These are phyloP conservation scores for Pseudomicrostroma phylloplanum DNA, from an alignment of 1,284 basidiomycete species.

Conservation along the genomic window DNA sequence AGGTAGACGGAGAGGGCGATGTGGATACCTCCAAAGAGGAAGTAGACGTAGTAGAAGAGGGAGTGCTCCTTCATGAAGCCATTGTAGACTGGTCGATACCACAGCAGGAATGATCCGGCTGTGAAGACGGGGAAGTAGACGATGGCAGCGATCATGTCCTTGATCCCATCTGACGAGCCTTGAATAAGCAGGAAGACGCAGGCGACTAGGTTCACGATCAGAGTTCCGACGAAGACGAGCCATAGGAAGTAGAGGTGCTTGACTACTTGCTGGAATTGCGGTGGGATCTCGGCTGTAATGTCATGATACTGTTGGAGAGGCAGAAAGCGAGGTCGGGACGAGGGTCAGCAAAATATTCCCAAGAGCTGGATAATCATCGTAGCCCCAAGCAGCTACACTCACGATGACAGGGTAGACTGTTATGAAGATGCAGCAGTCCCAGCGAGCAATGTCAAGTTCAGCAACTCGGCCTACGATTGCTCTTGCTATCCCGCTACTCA, in stretches of 20 bases:
- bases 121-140: conserved; percentile 80
- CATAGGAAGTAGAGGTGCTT: conserved; percentile 61
- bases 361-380: no score
- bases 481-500: no score
- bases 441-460: no score
- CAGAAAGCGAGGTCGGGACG: no score
- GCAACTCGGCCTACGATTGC: no score
- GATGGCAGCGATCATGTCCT: conserved; percentile 63
- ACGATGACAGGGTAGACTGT: conserved; percentile 74
- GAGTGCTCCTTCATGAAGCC: conserved; percentile 80
- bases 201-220: conserved; percentile 82
- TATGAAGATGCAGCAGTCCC: conserved; percentile 40
- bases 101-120: conserved; percentile 74
- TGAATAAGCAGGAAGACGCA: conserved; percentile 78
- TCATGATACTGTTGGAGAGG: conserved; percentile 62
- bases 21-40: conserved; percentile 90
- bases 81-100: conserved; percentile 87
- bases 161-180: conserved; percentile 69
- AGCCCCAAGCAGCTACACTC: no score
- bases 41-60: conserved; percentile 63
- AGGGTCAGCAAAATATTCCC: no score
- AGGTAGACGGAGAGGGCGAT: conserved; percentile 63
- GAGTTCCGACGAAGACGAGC: conserved; percentile 58
- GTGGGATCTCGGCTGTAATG: conserved; percentile 79
- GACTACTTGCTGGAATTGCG: conserved; percentile 70